phyloP scores from a whole-genome alignment of 176 grass and related monocot species.

The Neostapfia colusana region DNA sequence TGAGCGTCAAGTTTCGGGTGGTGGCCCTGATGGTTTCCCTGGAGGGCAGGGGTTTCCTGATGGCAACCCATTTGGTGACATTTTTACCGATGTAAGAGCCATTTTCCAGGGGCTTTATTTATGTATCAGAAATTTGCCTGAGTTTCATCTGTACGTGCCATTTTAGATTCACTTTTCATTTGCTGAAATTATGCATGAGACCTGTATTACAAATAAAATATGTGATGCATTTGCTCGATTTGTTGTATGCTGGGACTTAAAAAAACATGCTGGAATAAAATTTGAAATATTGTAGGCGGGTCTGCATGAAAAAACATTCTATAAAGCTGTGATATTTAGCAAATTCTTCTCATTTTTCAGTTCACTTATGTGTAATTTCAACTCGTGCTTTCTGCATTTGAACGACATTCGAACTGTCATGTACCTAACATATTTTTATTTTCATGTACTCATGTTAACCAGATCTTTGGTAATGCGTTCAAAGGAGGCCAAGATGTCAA shows the following conservation, averaged over 20 bases:
- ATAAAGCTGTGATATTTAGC: not conserved
- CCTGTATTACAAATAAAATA: conserved; percentile 14
- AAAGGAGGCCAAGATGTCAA: conserved; percentile 92
- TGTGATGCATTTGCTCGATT: not conserved
- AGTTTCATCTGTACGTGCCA: conserved; percentile 15
- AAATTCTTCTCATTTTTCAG: conserved; percentile 1
- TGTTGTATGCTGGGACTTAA: conserved; percentile 11
- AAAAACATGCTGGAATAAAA: not conserved
- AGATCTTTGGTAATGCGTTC: conserved; percentile 75
- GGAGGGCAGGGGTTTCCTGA: conserved; percentile 50
- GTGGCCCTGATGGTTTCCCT: conserved; percentile 57
- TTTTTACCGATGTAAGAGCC: conserved; percentile 60
- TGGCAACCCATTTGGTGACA: conserved; percentile 80
- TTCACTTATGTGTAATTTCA: conserved; percentile 13
- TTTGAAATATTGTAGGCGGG: not conserved
- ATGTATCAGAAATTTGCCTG: conserved; percentile 1
- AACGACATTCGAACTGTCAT: conserved; percentile 4
- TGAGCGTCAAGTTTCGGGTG: conserved; percentile 63
- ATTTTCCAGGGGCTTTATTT: conserved; percentile 16
- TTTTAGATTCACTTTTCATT: conserved; percentile 2
- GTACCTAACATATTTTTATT: conserved; percentile 34
- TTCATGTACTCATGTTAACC: conserved; percentile 39
- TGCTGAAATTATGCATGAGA: conserved; percentile 20
- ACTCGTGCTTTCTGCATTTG: not conserved
- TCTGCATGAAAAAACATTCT: conserved; percentile 22